Evolutionary conservation across 495 filamentous ascomycete genomes (phyloP), one percentile per base, ranked within the genome.

Genomic region (Glonium stellatum): DNA sequence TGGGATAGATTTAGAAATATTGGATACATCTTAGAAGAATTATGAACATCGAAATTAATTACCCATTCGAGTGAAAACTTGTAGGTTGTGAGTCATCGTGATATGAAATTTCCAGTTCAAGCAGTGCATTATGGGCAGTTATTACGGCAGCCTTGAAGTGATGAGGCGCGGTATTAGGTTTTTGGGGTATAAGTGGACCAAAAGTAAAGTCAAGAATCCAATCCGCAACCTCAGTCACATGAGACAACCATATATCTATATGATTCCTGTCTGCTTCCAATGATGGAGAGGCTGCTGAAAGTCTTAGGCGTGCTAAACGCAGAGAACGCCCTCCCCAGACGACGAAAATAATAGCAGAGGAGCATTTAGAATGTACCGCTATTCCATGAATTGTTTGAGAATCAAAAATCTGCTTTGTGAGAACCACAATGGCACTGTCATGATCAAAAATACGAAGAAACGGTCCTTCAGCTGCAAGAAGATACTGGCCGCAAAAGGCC

Each of bases 161-260:
- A 15, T n/a, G 10, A n/a, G 12, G 58, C 71, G 77, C 13, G 64
- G 66, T 47, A 60, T 61, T 18, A 61, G 51, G 18, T 52, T 53
- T 39, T 57, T 61, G 47, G 67, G 61, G 63, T 44, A 21, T 56
- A 49, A 39, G 31, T 34, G 73, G 68, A 21, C 72, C 70, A 21
- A 87, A 76, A 31, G 82, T 78, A n/a, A 82, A 85, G 67, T 89
- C 84, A 60, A 95, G 78, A 54, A 96, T 86, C 92, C 92, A 96
- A 69, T 97, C 92, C 4, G 82, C 76, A 12, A 80, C 80, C 25
- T 66, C 46, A 1, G 27, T 58, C 27, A 47, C 39, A 15, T 25
- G 27, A 12, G 64, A 67, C 18, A 67, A 37, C 5, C 35, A 41
- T 13, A 57, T 23, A 23, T 12, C 1, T 25, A 8, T 46, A 34